Evolutionary conservation across 2,329 filamentous ascomycete species (phyloP).

Genomic region (Xylaria sp.): DNA sequence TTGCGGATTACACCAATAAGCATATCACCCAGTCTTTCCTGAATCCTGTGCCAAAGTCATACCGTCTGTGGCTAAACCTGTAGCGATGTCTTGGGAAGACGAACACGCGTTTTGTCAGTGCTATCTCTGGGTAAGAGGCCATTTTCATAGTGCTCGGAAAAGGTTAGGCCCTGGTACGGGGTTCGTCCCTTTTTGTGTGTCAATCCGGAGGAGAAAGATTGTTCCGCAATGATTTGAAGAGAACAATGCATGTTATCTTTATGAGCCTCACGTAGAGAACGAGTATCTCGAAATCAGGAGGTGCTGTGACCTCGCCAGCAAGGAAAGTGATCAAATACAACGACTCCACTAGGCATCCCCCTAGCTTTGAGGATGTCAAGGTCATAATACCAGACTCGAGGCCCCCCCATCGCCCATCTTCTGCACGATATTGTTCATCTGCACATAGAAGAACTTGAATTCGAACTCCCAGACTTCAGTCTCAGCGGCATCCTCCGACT

Average conservation of each 20-base stretch:
- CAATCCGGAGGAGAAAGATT: no score
- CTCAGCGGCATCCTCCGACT: constrained; percentile 22
- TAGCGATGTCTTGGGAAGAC: neutral
- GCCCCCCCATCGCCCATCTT: constrained; percentile 51
- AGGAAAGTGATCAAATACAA: no score
- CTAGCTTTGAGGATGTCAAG: constrained; percentile 53
- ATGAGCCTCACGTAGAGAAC: no score
- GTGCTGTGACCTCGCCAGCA: neutral
- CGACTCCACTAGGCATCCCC: constrained; percentile 15
- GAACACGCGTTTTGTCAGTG: no score
- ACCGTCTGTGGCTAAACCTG: neutral
- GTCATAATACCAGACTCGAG: constrained; percentile 51
- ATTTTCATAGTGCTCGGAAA: no score
- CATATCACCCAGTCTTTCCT: neutral
- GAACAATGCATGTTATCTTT: no score
- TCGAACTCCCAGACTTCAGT: constrained; percentile 30
- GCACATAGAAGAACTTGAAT: constrained; percentile 39
- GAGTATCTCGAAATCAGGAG: neutral
- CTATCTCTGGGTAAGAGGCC: no score
- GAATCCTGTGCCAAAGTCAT: no score
- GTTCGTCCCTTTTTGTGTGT: no score
- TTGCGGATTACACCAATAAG: neutral
- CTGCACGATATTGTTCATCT: constrained; percentile 55
- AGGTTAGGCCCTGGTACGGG: no score
- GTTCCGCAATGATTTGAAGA: no score